Percentiles rank a stretch among this genome's conserved stretches.
phyloP scores from a whole-genome alignment of 2,329 filamentous ascomycete species.

The Colletotrichum brevisporum region DNA sequence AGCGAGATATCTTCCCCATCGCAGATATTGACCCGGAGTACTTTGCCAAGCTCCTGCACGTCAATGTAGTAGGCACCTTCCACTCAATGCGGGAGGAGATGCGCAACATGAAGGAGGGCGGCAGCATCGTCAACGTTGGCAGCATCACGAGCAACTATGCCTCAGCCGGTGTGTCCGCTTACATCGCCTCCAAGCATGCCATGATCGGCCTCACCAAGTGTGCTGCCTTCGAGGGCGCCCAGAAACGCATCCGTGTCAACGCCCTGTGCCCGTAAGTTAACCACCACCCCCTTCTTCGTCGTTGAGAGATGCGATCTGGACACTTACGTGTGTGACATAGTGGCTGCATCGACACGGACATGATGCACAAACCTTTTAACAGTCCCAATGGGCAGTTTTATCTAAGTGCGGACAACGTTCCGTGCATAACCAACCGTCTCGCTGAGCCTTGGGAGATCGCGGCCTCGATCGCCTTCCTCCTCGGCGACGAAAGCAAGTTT shows the following conservation, averaged over 20 bases:
- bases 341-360: conserved; percentile 48
- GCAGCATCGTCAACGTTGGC: conserved; percentile 64
- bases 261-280: conserved; percentile 29
- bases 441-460: conserved; percentile 49
- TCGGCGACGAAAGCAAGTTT: conserved; percentile 51
- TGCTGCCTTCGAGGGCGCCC: conserved; percentile 47
- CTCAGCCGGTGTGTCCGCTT: conserved; percentile 50
- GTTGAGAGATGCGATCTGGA: too few species aligned
- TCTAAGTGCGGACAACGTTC: conserved; percentile 35
- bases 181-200: conserved; percentile 51
- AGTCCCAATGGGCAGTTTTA: conserved; percentile 40
- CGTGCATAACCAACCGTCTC: conserved; percentile 47
- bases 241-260: conserved; percentile 38
- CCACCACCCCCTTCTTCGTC: not conserved
- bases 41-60: conserved; percentile 43
- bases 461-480: conserved; percentile 48
- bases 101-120: conserved; percentile 54
- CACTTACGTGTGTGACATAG: conserved; percentile 12
- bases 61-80: conserved; percentile 47
- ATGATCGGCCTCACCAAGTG: conserved; percentile 46
- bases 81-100: conserved; percentile 48
- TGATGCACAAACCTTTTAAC: conserved; percentile 47
- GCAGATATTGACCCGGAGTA: conserved; percentile 44
- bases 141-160: conserved; percentile 60
- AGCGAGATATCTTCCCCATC: conserved; percentile 45